Evolutionary conservation across 495 filamentous ascomycete species (phyloP).

Genomic region (Neurospora intermedia): DNA sequence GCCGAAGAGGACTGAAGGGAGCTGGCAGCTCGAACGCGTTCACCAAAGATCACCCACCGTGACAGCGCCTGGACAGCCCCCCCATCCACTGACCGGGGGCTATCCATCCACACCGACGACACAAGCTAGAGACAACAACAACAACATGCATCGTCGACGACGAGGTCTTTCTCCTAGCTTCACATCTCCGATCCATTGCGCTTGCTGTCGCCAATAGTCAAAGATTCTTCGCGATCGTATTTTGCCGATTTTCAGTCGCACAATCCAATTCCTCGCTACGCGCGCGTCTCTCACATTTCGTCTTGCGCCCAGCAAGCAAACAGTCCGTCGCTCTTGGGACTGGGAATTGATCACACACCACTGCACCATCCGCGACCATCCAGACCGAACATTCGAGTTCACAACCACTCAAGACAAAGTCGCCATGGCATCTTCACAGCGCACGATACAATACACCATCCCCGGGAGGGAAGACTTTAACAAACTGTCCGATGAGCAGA

Average conservation of each 20-base stretch:
- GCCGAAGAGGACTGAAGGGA: not conserved
- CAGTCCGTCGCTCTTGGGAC: not conserved
- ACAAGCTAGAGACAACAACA: not conserved
- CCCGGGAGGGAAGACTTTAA: slow-evolving; percentile 24
- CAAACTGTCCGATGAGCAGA: slow-evolving; percentile 26
- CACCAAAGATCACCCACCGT: not conserved
- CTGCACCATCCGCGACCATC: slow-evolving; percentile 1
- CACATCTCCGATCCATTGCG: not conserved
- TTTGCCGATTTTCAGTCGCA: not conserved
- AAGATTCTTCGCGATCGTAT: not conserved
- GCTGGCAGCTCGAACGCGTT: not conserved
- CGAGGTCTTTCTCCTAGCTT: not conserved
- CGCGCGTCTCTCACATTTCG: not conserved
- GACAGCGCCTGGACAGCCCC: not conserved
- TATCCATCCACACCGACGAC: not conserved
- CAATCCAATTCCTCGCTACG: not conserved
- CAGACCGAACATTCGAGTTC: not conserved
- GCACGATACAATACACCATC: slow-evolving; percentile 25
- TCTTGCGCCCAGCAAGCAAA: not conserved
- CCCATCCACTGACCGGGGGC: not conserved
- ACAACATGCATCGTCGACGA: not conserved
- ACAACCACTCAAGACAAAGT: not conserved
- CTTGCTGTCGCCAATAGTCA: not conserved
- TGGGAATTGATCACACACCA: not conserved
- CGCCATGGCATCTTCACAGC: slow-evolving; percentile 16